Conservation (phyloP, 345 rosid species). For the Kernera saxatilis region DNA sequence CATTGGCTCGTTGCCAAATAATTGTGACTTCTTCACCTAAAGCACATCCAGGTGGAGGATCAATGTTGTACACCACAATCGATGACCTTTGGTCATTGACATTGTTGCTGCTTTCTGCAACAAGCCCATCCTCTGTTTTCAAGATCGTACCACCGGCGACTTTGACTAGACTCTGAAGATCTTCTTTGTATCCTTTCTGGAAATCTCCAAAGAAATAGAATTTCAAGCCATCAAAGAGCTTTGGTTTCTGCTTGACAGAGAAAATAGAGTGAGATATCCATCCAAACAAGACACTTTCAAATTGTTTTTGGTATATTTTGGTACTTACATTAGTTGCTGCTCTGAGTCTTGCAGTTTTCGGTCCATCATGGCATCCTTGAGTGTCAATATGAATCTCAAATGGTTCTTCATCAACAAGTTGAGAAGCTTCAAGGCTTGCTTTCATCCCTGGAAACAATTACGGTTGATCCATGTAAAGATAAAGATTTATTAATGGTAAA, state of each 20-base stretch:
- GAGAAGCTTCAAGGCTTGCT: slow-evolving; percentile 57
- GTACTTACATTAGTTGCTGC: slow-evolving; percentile 45
- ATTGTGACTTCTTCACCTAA: slow-evolving; percentile 66
- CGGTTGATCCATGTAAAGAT: neutral
- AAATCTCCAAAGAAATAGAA: slow-evolving; percentile 66
- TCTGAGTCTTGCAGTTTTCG: slow-evolving; percentile 65
- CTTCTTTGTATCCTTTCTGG: slow-evolving; percentile 49
- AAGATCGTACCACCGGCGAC: slow-evolving; percentile 61
- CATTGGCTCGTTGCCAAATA: slow-evolving; percentile 63
- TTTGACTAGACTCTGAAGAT: slow-evolving; percentile 53
- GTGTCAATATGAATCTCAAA: slow-evolving; percentile 69
- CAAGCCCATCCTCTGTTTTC: slow-evolving; percentile 40
- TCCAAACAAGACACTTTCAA: neutral
- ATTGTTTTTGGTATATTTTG: neutral
- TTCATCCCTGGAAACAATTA: slow-evolving; percentile 58
- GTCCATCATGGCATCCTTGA: slow-evolving; percentile 66
- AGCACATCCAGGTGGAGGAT: slow-evolving; percentile 49
- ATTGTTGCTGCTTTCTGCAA: slow-evolving; percentile 4
- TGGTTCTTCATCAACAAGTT: slow-evolving; percentile 53
- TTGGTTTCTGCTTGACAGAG: slow-evolving; percentile 48
- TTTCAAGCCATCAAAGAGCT: slow-evolving; percentile 57
- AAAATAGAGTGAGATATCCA: neutral
- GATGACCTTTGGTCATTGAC: slow-evolving; percentile 12
- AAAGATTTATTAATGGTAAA: neutral
- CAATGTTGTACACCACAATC: slow-evolving; percentile 62